phyloP scores from a whole-genome alignment of 2,329 filamentous ascomycete species.

The Teratosphaeria pseudoeucalypti region DNA sequence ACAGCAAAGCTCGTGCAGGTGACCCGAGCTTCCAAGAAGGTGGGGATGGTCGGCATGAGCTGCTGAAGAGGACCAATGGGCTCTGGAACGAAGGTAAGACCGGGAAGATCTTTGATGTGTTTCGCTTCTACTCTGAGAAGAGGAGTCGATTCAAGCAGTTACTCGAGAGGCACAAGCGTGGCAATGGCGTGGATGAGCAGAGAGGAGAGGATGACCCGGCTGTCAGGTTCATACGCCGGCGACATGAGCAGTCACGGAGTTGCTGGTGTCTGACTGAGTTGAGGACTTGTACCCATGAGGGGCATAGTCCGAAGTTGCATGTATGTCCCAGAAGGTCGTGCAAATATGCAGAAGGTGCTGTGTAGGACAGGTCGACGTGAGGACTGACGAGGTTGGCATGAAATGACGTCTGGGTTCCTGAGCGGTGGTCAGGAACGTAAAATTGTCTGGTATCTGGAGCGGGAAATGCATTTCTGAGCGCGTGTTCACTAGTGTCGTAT shows the following conservation, averaged over 20 bases:
- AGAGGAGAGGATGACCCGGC: neutral
- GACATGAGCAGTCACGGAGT: neutral
- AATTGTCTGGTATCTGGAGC: too few species aligned
- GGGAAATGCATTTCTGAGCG: too few species aligned
- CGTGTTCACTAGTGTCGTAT: too few species aligned
- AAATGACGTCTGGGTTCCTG: too few species aligned
- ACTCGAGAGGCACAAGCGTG: neutral
- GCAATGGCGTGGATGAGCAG: neutral
- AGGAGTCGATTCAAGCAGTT: neutral
- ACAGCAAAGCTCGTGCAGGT: neutral
- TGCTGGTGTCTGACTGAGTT: neutral
- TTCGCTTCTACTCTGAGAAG: neutral
- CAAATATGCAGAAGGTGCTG: neutral
- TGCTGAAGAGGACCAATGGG: neutral
- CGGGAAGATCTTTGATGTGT: neutral
- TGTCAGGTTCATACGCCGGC: neutral
- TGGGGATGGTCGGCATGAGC: neutral
- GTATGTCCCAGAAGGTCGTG: neutral
- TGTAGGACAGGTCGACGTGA: neutral
- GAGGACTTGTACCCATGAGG: neutral
- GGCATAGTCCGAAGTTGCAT: neutral
- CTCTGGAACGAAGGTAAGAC: neutral
- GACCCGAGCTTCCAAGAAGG: neutral
- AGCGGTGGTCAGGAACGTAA: too few species aligned
- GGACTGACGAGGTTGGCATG: neutral